These are phyloP conservation scores for Starmerella floricola DNA, from an alignment of 805 yeast genomes.

Conservation along the genomic window DNA sequence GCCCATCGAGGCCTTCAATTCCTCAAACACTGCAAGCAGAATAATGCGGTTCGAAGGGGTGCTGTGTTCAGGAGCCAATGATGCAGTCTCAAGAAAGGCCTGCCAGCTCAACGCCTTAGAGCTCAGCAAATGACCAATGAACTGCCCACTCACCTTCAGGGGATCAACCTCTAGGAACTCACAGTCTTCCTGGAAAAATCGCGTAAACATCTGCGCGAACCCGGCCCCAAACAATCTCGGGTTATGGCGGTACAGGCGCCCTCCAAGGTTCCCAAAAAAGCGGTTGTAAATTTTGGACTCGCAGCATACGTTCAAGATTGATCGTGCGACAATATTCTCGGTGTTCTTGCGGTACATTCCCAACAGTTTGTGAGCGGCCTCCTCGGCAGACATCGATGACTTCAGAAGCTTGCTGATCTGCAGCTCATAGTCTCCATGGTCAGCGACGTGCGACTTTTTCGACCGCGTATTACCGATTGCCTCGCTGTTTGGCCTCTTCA, in stretches of 20 bases:
- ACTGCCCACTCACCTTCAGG: slow-evolving; percentile 64
- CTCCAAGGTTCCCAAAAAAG: slow-evolving; percentile 67
- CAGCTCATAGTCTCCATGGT: not conserved
- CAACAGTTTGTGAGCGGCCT: slow-evolving; percentile 77
- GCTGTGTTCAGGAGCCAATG: slow-evolving; percentile 57
- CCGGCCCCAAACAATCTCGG: slow-evolving; percentile 45
- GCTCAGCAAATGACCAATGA: slow-evolving; percentile 77
- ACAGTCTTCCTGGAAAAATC: slow-evolving; percentile 36
- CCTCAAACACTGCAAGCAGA: slow-evolving; percentile 68
- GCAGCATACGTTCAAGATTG: slow-evolving; percentile 66
- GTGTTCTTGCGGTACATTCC: slow-evolving; percentile 29
- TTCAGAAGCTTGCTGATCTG: slow-evolving; percentile 34
- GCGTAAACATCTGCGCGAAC: slow-evolving; percentile 43
- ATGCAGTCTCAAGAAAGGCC: slow-evolving; percentile 41
- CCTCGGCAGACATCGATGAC: slow-evolving; percentile 85
- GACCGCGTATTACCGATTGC: no score
- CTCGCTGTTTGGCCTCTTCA: no score
- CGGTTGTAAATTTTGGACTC: slow-evolving; percentile 82
- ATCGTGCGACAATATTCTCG: slow-evolving; percentile 49
- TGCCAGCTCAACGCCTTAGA: slow-evolving; percentile 55
- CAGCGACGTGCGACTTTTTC: no score
- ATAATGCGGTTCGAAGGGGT: slow-evolving; percentile 71
- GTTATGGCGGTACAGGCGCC: slow-evolving; percentile 40
- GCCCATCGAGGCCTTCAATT: slow-evolving; percentile 68
- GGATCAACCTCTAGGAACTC: slow-evolving; percentile 62